phyloP scores from a whole-genome alignment of 148 eudicot species.

The Arctostaphylos glauca region DNA sequence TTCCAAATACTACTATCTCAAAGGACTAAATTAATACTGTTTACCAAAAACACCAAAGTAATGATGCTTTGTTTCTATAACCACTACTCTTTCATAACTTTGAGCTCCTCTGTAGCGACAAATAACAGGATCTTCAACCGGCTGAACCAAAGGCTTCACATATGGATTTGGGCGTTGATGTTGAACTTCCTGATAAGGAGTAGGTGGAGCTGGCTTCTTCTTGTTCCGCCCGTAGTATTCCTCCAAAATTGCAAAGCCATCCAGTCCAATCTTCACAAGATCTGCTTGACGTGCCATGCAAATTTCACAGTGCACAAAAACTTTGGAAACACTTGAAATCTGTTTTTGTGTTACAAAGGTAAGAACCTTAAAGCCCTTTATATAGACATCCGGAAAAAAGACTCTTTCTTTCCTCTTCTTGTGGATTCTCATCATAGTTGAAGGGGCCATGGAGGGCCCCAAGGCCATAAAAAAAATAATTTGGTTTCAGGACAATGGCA shows the following conservation, averaged over 20 bases:
- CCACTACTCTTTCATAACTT: not conserved
- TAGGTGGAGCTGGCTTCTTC: not conserved
- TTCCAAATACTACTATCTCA: not conserved
- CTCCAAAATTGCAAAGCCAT: slow-evolving; percentile 13
- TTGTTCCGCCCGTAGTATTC: slow-evolving; percentile 1
- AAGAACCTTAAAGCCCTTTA: slow-evolving; percentile 1
- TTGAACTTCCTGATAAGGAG: not conserved
- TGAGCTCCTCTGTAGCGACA: not conserved
- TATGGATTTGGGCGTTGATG: not conserved
- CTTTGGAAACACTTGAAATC: not conserved
- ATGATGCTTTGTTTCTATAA: not conserved
- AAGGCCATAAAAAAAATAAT: not conserved
- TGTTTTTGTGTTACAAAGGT: not conserved
- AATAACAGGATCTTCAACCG: not conserved
- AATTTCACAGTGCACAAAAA: not conserved
- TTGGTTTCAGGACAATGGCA: not conserved
- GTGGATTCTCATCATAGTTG: not conserved
- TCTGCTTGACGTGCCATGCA: slow-evolving; percentile 16
- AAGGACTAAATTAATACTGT: not conserved
- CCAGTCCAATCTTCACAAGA: slow-evolving; percentile 17
- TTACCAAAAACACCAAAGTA: not conserved
- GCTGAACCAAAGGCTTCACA: not conserved
- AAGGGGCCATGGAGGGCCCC: not conserved
- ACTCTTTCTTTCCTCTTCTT: not conserved
- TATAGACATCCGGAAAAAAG: not conserved